Conservation (phyloP, 2,329 filamentous ascomycete species). For the Madurella fahalii region DNA sequence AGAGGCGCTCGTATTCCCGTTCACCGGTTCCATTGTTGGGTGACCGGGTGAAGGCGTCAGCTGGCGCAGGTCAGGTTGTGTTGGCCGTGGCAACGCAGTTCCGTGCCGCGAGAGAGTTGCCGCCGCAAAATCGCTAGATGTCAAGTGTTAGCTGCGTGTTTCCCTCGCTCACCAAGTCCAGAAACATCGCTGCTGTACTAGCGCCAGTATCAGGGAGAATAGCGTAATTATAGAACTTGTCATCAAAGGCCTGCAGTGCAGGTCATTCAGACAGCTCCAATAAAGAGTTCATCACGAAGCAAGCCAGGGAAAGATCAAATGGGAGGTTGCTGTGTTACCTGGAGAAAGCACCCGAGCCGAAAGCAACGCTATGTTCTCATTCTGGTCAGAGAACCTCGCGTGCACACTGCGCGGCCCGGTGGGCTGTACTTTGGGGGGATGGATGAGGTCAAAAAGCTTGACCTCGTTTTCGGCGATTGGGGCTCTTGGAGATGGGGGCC, state of each 20-base stretch:
- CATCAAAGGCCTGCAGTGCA: conserved; percentile 43
- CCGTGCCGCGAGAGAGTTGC: neutral
- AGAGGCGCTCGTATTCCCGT: conserved; percentile 33
- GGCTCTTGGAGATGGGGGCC: too few species aligned
- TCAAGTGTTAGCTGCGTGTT: conserved; percentile 11
- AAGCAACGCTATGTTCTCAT: neutral
- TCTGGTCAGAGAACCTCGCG: neutral
- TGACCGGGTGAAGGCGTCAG: neutral
- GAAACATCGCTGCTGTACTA: neutral
- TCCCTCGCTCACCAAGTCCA: neutral
- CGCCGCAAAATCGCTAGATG: conserved; percentile 4
- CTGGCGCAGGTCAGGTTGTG: neutral
- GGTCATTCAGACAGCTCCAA: conserved; percentile 69
- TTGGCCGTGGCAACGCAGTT: neutral
- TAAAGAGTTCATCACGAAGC: conserved; percentile 52
- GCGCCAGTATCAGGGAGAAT: conserved; percentile 20
- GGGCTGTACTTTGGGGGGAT: neutral
- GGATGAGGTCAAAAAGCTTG: neutral
- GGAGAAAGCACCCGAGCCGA: neutral
- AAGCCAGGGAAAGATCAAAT: neutral
- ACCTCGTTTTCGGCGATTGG: neutral
- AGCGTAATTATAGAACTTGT: conserved; percentile 42
- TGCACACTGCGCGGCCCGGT: neutral
- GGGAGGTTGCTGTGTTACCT: neutral
- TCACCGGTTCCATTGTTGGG: conserved; percentile 38